These are phyloP conservation scores for Termitomyces sp. DNA, from an alignment of 768 basidiomycete genomes.

Conservation along the genomic window DNA sequence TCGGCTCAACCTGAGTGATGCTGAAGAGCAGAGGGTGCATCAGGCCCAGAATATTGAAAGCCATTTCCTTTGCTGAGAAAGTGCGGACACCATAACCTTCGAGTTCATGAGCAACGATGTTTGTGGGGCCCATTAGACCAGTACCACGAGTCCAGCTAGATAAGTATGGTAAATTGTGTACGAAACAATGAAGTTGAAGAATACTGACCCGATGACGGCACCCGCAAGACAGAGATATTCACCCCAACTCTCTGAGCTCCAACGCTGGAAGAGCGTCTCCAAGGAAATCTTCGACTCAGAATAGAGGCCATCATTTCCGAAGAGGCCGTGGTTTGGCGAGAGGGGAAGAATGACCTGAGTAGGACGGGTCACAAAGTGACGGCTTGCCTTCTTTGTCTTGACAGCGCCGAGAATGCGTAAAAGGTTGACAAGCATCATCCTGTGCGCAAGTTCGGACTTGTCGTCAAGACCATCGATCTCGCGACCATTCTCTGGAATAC, in stretches of 20 bases:
- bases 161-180: conserved; percentile 2
- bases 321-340: conserved; percentile 96
- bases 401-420: conserved; percentile 95
- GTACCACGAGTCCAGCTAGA: conserved; percentile 95
- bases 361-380: conserved; percentile 94
- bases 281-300: conserved; percentile 98
- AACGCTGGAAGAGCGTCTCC: conserved; percentile 97
- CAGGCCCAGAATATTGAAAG: conserved; percentile 97
- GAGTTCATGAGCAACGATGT: conserved; percentile 90
- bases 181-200: neutral
- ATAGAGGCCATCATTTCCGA: conserved; percentile 97
- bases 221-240: conserved; percentile 98
- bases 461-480: conserved; percentile 98
- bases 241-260: conserved; percentile 98
- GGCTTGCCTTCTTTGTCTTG: conserved; percentile 96
- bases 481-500: conserved; percentile 96
- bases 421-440: conserved; percentile 98
- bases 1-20: conserved; percentile 98
- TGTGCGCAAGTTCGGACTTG: conserved; percentile 94
- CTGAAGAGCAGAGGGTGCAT: conserved; percentile 99
- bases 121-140: conserved; percentile 93
- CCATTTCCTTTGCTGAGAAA: conserved; percentile 99
- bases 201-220: conserved; percentile 88
- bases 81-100: conserved; percentile 93
- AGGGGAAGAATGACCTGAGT: conserved; percentile 98